Evolutionary conservation across 2,329 filamentous ascomycete genomes (phyloP).

Genomic region (Fusarium marasasianum): DNA sequence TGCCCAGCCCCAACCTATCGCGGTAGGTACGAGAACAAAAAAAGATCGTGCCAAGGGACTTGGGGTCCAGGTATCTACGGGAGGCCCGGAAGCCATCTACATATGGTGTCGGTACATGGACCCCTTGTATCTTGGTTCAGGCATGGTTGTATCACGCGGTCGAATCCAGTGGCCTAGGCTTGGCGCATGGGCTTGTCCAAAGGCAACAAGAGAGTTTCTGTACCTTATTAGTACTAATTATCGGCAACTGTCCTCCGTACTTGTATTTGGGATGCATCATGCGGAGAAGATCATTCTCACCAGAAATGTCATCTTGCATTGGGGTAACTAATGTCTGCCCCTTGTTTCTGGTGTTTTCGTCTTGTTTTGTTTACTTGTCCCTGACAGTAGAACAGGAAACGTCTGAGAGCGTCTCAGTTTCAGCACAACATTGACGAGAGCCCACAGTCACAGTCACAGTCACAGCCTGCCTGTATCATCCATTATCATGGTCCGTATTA

Average conservation of each 20-base stretch:
- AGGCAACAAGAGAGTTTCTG: not conserved
- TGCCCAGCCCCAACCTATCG: conserved; percentile 13
- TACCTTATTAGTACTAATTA: not conserved
- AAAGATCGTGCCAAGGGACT: conserved; percentile 4
- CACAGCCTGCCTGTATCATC: not conserved
- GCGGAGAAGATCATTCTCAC: conserved; percentile 4
- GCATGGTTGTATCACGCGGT: conserved; percentile 15
- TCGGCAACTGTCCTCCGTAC: not conserved
- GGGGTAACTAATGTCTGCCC: not conserved
- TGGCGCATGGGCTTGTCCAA: conserved; percentile 18
- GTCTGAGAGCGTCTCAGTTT: conserved; percentile 27
- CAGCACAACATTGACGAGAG: conserved; percentile 5
- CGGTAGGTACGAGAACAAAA: conserved; percentile 10
- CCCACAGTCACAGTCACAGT: not conserved
- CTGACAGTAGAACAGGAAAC: not conserved
- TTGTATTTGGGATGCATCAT: not conserved
- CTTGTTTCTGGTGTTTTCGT: not conserved
- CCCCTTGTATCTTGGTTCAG: not conserved
- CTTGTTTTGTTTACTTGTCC: conserved; percentile 21
- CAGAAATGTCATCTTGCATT: conserved; percentile 1
- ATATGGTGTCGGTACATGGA: not conserved
- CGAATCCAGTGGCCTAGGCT: conserved; percentile 19
- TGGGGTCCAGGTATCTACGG: conserved; percentile 6
- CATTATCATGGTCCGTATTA: not conserved
- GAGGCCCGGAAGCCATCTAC: not conserved